Percentiles rank a stretch among this genome's conserved stretches.
Evolutionary conservation across 2,329 filamentous ascomycete species (phyloP).

Genomic region (Aspergillus sp.): DNA sequence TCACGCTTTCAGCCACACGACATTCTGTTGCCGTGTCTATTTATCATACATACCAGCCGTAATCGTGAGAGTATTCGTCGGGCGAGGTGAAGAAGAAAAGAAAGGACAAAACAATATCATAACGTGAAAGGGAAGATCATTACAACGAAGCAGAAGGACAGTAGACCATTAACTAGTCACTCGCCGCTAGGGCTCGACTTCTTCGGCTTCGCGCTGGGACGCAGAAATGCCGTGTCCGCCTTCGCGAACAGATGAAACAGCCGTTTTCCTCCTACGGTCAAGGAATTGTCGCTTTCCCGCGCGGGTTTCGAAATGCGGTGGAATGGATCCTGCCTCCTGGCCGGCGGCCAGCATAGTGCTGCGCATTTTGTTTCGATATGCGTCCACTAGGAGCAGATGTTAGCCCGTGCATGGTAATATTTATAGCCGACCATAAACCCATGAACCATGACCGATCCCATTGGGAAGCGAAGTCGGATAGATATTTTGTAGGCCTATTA

Average conservation of each 20-base stretch:
- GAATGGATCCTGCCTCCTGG: conserved; percentile 70
- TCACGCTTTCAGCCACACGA: not conserved
- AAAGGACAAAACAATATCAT: not conserved
- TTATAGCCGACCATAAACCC: not conserved
- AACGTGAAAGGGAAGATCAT: not conserved
- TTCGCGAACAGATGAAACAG: conserved; percentile 13
- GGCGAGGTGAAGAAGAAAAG: not conserved
- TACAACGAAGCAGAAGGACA: not conserved
- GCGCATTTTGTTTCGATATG: conserved; percentile 88
- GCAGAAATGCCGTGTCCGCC: conserved; percentile 24
- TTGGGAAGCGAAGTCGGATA: not conserved
- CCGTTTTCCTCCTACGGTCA: conserved; percentile 42
- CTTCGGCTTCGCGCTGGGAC: conserved; percentile 36
- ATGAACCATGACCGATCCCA: not conserved
- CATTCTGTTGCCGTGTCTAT: conserved; percentile 10
- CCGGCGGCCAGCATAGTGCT: conserved; percentile 76
- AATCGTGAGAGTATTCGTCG: conserved; percentile 4
- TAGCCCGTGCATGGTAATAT: not conserved
- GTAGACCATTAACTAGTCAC: not conserved
- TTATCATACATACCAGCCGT: conserved; percentile 21
- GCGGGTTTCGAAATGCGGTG: conserved; percentile 85
- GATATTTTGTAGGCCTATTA: not conserved
- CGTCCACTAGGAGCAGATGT: conserved; percentile 67
- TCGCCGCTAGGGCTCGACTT: conserved; percentile 31
- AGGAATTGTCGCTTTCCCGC: conserved; percentile 77